Percentiles rank a stretch among this genome's conserved stretches.
phyloP scores from a whole-genome alignment of 2,329 filamentous ascomycete genomes.

The Aspergillus sp. region DNA sequence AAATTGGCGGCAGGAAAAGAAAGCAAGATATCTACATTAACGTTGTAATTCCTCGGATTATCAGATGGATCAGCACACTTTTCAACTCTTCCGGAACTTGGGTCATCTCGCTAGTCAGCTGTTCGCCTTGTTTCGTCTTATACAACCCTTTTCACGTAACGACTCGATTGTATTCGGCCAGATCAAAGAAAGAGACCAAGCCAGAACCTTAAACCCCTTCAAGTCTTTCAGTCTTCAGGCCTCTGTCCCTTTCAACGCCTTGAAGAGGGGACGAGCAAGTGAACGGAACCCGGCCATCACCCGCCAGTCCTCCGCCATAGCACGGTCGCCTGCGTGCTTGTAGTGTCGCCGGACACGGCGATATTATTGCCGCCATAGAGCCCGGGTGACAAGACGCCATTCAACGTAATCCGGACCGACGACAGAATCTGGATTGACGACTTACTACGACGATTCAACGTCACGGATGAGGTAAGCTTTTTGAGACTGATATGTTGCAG shows the following conservation, averaged over 20 bases:
- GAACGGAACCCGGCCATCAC: background rate
- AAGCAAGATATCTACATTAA: slow-evolving; percentile 33
- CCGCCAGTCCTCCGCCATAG: background rate
- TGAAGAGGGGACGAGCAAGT: background rate
- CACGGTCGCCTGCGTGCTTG: background rate
- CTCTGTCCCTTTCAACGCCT: background rate
- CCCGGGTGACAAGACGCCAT: background rate
- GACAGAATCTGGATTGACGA: too few species aligned
- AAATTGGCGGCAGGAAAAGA: slow-evolving; percentile 43
- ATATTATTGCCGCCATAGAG: background rate
- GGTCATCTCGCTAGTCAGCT: slow-evolving; percentile 40
- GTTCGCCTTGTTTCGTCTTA: slow-evolving; percentile 37
- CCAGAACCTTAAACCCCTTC: background rate
- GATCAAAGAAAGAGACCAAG: background rate
- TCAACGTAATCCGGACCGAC: background rate
- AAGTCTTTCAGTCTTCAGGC: background rate
- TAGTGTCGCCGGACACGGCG: background rate
- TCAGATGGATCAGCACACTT: slow-evolving; percentile 43
- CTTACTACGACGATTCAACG: too few species aligned
- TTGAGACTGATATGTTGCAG: too few species aligned
- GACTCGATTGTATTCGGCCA: slow-evolving; percentile 42
- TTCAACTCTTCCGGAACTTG: slow-evolving; percentile 34
- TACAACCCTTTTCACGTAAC: slow-evolving; percentile 40
- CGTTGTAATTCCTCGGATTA: slow-evolving; percentile 47
- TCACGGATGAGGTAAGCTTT: too few species aligned